A percentile compares a stretch with the other conserved stretches of the same genome.
Conservation (phyloP, 345 rosid genomes). For the Carallia brachiata region DNA sequence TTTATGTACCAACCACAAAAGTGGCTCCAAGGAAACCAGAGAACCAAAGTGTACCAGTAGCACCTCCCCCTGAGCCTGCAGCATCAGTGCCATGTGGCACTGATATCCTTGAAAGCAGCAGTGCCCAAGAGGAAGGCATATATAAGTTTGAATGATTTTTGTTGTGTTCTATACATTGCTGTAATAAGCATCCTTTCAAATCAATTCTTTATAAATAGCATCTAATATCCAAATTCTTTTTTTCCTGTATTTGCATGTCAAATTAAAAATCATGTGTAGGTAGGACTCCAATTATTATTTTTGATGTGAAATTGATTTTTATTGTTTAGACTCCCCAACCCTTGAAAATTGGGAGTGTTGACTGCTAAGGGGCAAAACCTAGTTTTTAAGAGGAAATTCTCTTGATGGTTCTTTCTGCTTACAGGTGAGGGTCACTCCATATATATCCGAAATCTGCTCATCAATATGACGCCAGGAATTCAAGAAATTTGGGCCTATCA, state of each 20-base stretch:
- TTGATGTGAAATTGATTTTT: background rate
- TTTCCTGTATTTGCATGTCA: background rate
- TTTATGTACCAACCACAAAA: conserved; percentile 4
- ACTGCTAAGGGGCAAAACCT: background rate
- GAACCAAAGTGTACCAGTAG: conserved; percentile 3
- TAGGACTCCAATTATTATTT: background rate
- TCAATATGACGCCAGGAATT: conserved; percentile 14
- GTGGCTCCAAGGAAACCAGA: conserved; percentile 20
- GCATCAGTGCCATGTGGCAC: conserved; percentile 14
- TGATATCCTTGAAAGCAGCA: conserved; percentile 17
- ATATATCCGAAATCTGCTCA: conserved; percentile 27
- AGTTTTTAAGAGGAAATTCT: background rate
- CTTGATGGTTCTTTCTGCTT: background rate
- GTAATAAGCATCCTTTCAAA: background rate
- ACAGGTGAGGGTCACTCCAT: conserved; percentile 32
- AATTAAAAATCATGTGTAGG: background rate
- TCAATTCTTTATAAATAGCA: background rate
- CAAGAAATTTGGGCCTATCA: conserved; percentile 28
- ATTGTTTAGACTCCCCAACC: background rate
- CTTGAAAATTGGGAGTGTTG: too few relatives aligned
- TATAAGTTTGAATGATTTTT: background rate
- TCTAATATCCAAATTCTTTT: background rate
- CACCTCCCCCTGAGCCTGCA: conserved; percentile 21
- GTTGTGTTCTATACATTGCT: background rate
- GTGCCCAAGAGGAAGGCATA: conserved; percentile 22